phyloP scores from a whole-genome alignment of 208 protist genomes.

The Entamoeba moshkovskii region DNA sequence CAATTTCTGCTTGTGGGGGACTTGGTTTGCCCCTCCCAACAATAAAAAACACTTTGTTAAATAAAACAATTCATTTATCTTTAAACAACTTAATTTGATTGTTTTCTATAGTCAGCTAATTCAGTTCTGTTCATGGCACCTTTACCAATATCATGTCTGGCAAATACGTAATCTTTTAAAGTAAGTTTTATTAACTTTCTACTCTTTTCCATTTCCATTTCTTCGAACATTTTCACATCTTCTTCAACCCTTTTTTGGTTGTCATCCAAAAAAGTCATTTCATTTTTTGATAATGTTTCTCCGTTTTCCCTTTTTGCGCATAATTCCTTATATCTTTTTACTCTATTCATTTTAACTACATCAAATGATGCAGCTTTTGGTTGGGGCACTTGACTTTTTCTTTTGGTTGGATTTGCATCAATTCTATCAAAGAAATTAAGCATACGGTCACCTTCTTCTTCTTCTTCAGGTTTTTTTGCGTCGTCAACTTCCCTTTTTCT shows the following conservation, averaged over 20 bases:
- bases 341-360: background rate
- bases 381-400: background rate
- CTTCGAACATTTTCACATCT: background rate
- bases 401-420: background rate
- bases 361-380: background rate
- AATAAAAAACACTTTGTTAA: too few relatives aligned
- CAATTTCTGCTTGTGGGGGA: too few relatives aligned
- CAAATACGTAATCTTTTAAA: background rate
- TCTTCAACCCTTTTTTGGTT: background rate
- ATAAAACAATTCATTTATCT: too few relatives aligned
- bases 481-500: background rate
- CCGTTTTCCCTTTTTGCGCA: background rate
- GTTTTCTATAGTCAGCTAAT: background rate
- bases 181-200: background rate
- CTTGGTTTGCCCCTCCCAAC: too few relatives aligned
- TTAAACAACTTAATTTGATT: background rate
- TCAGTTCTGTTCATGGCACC: background rate
- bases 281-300: background rate
- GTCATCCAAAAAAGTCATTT: background rate
- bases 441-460: background rate
- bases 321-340: background rate
- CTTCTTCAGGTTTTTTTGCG: background rate
- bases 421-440: background rate
- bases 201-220: background rate
- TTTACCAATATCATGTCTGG: background rate